These are phyloP conservation scores for Tricholoma bakamatsutake DNA, from an alignment of 768 basidiomycete species.

Conservation along the genomic window DNA sequence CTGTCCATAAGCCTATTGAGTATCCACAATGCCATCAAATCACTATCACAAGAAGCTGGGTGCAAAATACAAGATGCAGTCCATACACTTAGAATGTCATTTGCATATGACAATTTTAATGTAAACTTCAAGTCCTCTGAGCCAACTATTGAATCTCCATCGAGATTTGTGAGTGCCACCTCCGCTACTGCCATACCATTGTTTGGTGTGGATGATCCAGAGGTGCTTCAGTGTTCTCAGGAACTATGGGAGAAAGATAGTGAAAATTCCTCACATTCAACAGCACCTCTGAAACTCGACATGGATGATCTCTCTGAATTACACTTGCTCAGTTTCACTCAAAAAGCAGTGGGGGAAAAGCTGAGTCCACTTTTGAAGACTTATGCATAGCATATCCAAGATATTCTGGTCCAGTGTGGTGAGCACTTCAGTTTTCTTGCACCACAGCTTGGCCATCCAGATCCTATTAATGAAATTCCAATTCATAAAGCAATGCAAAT, in stretches of 20 bases:
- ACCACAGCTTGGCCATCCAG: constrained; percentile 7
- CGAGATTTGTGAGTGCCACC: constrained; percentile 21
- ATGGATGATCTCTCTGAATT: constrained; percentile 4
- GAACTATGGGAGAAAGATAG: constrained; percentile 24
- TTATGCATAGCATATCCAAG: constrained; percentile 7
- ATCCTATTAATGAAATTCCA: constrained; percentile 12
- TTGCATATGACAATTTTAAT: constrained; percentile 35
- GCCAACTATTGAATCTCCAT: constrained; percentile 22
- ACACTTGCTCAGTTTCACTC: not conserved
- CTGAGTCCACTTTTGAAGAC: constrained; percentile 5
- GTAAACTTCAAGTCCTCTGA: constrained; percentile 20
- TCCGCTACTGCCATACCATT: constrained; percentile 22
- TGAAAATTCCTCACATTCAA: constrained; percentile 12
- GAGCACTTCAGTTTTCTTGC: constrained; percentile 11
- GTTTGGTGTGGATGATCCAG: constrained; percentile 4
- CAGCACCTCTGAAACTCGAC: not conserved
- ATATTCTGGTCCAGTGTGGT: constrained; percentile 8
- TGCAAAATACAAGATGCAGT: constrained; percentile 11
- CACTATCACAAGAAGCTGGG: constrained; percentile 14
- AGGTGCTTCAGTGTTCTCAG: constrained; percentile 21
- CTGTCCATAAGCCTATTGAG: constrained; percentile 16
- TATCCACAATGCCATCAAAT: constrained; percentile 13
- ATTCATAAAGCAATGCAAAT: constrained; percentile 12
- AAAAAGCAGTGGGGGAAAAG: constrained; percentile 6
- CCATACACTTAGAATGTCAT: constrained; percentile 14